phyloP scores from a whole-genome alignment of 2,329 filamentous ascomycete genomes.

The Tolypocladium endophyticum region DNA sequence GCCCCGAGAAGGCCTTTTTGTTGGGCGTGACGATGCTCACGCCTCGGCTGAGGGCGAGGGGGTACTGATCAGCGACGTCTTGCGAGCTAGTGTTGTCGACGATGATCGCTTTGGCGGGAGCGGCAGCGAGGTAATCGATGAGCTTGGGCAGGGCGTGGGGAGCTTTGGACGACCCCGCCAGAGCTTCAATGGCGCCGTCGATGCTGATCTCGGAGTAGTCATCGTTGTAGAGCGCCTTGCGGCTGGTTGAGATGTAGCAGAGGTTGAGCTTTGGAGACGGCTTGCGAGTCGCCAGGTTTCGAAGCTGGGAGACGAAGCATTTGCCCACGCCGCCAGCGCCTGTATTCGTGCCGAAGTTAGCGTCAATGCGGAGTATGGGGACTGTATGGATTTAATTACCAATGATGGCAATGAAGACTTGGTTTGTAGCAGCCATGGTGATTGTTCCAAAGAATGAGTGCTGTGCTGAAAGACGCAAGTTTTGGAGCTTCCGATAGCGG shows the following conservation, averaged over 20 bases:
- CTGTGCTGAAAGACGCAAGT: constrained; percentile 13
- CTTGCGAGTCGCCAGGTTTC: constrained; percentile 53
- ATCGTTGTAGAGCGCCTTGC: constrained; percentile 65
- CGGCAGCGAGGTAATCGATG: constrained; percentile 64
- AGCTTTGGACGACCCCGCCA: constrained; percentile 52
- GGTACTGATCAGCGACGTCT: constrained; percentile 74
- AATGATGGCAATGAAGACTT: constrained; percentile 43
- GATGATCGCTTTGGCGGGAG: constrained; percentile 69
- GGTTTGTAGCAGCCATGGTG: constrained; percentile 32
- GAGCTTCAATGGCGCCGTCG: constrained; percentile 48
- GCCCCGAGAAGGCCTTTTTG: constrained; percentile 93
- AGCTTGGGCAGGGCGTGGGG: constrained; percentile 61
- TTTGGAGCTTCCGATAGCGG: constrained; percentile 24
- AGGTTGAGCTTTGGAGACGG: constrained; percentile 63
- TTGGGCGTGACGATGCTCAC: constrained; percentile 93
- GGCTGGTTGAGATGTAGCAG: constrained; percentile 77
- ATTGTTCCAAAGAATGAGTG: not conserved
- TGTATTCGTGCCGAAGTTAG: constrained; percentile 25
- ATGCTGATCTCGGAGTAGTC: constrained; percentile 61
- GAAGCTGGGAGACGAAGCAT: constrained; percentile 76
- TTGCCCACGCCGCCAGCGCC: constrained; percentile 90
- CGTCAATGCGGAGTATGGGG: not conserved
- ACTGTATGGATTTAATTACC: constrained; percentile 19
- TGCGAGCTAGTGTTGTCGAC: constrained; percentile 95
- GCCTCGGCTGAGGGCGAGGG: constrained; percentile 66